A percentile compares a stretch with the other conserved stretches of the same genome.
These are phyloP conservation scores for Sinapis alba DNA, from an alignment of 441 rosid species.

Conservation along the genomic window DNA sequence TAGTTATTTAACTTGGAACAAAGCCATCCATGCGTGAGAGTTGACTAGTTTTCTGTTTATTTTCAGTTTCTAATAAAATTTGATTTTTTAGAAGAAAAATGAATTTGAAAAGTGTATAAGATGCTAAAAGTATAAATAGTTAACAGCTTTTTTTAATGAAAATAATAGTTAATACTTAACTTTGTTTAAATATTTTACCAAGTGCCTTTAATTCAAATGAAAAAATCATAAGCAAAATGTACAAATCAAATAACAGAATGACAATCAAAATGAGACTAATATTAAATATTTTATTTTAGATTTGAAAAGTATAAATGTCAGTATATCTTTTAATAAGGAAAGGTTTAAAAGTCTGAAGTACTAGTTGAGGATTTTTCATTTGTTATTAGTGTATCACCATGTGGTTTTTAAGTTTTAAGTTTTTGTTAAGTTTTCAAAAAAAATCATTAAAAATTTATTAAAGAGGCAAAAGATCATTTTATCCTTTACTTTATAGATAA, in stretches of 20 bases:
- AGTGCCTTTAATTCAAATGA: background rate
- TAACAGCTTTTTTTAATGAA: too few species aligned
- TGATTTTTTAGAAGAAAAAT: background rate
- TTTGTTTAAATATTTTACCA: background rate
- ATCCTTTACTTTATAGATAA: too few species aligned
- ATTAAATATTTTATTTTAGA: too few species aligned
- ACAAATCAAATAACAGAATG: background rate
- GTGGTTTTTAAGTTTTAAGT: too few species aligned
- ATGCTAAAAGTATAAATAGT: background rate
- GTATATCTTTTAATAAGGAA: background rate
- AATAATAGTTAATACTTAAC: too few species aligned
- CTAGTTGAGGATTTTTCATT: background rate
- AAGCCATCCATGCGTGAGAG: background rate
- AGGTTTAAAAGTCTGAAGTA: background rate
- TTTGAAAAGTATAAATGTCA: too few species aligned
- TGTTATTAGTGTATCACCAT: background rate
- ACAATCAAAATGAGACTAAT: background rate
- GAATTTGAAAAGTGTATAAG: background rate
- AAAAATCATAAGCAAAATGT: background rate
- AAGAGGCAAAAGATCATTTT: too few species aligned
- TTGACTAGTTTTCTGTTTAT: background rate
- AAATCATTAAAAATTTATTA: too few species aligned
- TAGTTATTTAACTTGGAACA: background rate
- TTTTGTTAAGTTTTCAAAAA: too few species aligned
- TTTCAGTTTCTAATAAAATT: background rate